Evolutionary conservation across 202 grass and related monocot species (phyloP), one percentile per base, ranked within the genome.

Genomic region (Eragrostis tef): DNA sequence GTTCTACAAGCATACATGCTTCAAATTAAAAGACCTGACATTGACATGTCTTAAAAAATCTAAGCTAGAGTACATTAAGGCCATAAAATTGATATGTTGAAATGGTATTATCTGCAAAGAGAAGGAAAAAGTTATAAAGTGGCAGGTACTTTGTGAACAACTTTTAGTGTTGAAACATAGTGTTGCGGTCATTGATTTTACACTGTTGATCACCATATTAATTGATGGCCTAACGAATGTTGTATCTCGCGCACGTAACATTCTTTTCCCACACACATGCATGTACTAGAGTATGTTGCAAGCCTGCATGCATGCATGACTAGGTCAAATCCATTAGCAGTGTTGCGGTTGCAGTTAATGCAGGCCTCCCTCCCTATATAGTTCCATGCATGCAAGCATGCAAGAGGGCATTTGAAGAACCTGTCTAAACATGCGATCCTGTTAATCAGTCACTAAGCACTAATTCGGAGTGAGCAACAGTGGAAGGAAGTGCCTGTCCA

Each of bases 1-100:
- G 17, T 64, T 78, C 36, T 39, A 20, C 76, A 60, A 22, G 56
- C 73, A 66, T 64, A 27, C 26, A 78, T 47, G 75, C 17, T n/a
- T 22, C 19, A 34, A 19, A 15, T 16, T 11, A 49, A 19, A 15
- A 10, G 58, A 63, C 15, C 27, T 77, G 75, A 64, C 31, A 47
- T 76, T 9, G 61, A 6, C 39, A 76, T 16, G 73, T 22, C 20
- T 46, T 39, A 39, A 39, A 39, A 76, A 76, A 61, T 60, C n/a
- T 45, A 26, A 42, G 20, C 44, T n/a, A 45, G 2, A 59, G 54
- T 8, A 72, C 17, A 31, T 7, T 45, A 11, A 44, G 5, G 9
- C 9, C 34, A 46, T 48, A 14, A 12, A 11, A 17, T 7, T 16
- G 34, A 5, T 39, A n/a, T 53, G 19, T 7, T 6, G 13, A 4